Conservation (phyloP, 768 basidiomycete genomes). For the Leccinum ochraceum region DNA sequence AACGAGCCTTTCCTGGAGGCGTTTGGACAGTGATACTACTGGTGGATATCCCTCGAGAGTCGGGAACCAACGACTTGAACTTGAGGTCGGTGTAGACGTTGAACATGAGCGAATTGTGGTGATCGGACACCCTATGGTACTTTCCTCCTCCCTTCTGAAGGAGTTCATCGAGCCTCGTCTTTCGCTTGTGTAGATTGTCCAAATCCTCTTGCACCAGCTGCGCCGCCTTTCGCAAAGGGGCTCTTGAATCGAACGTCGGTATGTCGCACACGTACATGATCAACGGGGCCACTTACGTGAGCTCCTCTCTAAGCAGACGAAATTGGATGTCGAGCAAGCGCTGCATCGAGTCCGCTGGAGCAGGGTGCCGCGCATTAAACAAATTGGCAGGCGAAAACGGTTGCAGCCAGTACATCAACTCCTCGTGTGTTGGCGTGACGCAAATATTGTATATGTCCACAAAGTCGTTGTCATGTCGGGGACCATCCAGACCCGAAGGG, state of each 20-base stretch:
- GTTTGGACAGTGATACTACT: constrained; percentile 44
- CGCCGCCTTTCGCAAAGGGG: constrained; percentile 52
- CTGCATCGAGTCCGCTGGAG: constrained; percentile 58
- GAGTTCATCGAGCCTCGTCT: constrained; percentile 47
- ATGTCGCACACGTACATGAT: neutral
- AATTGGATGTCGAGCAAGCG: constrained; percentile 73
- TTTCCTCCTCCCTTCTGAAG: constrained; percentile 56
- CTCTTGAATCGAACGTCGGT: constrained; percentile 35
- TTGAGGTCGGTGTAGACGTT: constrained; percentile 58
- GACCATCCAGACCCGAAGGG: constrained; percentile 55
- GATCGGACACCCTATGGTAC: constrained; percentile 46
- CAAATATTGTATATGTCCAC: constrained; percentile 53
- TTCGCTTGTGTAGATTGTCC: constrained; percentile 11
- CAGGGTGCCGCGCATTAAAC: constrained; percentile 61
- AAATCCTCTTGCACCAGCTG: constrained; percentile 52
- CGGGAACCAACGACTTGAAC: constrained; percentile 48
- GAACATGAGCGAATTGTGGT: constrained; percentile 55
- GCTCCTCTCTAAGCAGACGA: constrained; percentile 71
- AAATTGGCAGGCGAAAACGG: constrained; percentile 67
- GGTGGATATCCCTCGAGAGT: constrained; percentile 51
- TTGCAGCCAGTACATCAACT: constrained; percentile 48
- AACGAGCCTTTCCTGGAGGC: constrained; percentile 58
- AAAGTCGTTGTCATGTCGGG: constrained; percentile 71
- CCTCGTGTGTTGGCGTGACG: constrained; percentile 70
- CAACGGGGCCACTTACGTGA: constrained; percentile 46